Percentiles rank a stretch among this genome's conserved stretches.
Evolutionary conservation across 306 rosid genomes (phyloP).

Genomic region (Boehmeria nivea): DNA sequence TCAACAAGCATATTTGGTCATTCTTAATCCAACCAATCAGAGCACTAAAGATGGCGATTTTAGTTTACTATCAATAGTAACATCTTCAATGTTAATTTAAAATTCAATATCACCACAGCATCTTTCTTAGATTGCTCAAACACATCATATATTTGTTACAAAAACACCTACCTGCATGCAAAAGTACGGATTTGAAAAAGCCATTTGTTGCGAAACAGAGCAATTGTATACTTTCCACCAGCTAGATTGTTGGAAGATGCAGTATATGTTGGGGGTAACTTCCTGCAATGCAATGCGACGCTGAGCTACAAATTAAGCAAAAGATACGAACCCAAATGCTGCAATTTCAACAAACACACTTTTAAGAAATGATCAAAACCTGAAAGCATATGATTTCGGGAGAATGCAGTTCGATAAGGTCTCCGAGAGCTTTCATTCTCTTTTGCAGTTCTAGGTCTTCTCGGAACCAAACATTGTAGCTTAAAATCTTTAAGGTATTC

Average conservation of each 20-base stretch:
- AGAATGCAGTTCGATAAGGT: slow-evolving; percentile 58
- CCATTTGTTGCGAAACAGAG: slow-evolving; percentile 24
- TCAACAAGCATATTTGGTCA: too few relatives aligned
- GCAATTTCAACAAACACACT: too few relatives aligned
- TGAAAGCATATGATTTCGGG: slow-evolving; percentile 60
- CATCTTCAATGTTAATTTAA: too few relatives aligned
- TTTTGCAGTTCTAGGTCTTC: slow-evolving; percentile 69
- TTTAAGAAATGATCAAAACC: slow-evolving; percentile 15
- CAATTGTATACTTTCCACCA: slow-evolving; percentile 42
- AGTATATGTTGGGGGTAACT: slow-evolving; percentile 30
- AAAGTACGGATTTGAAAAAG: slow-evolving; percentile 27
- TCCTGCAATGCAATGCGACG: slow-evolving; percentile 21
- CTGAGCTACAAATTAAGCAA: not conserved
- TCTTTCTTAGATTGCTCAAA: too few relatives aligned
- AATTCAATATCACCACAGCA: too few relatives aligned
- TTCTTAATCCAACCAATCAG: too few relatives aligned
- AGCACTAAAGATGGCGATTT: too few relatives aligned
- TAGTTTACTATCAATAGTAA: too few relatives aligned
- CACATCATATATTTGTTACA: too few relatives aligned
- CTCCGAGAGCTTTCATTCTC: slow-evolving; percentile 79
- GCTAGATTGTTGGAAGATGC: slow-evolving; percentile 25
- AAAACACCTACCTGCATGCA: slow-evolving; percentile 31
- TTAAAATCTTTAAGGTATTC: slow-evolving; percentile 45
- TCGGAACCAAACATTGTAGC: slow-evolving; percentile 84
- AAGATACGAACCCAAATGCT: not conserved